phyloP scores from a whole-genome alignment of 257 asterid species.

The Galeopsis tetrahit region DNA sequence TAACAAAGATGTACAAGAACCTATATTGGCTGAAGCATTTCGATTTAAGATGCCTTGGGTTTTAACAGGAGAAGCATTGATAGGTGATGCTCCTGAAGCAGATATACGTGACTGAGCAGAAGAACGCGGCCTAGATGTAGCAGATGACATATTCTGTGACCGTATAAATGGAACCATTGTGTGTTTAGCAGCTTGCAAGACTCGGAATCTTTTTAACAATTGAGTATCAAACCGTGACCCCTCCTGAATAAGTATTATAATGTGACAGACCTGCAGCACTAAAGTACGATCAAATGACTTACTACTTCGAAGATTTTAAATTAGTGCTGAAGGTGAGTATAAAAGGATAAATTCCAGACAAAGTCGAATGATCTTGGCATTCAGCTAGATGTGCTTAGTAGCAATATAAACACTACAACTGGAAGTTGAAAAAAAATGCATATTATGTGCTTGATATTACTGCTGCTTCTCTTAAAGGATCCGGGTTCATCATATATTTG shows the following conservation, averaged over 20 bases:
- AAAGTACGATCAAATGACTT: constrained; percentile 57
- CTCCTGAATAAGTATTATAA: constrained; percentile 75
- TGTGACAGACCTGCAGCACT: constrained; percentile 96
- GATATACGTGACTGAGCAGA: constrained; percentile 57
- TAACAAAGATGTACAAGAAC: constrained; percentile 74
- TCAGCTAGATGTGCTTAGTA: constrained; percentile 15
- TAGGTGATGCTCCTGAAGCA: constrained; percentile 51
- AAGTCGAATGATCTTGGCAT: constrained; percentile 13
- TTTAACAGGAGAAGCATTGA: constrained; percentile 72
- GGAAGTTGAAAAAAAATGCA: constrained; percentile 9
- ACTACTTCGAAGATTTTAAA: constrained; percentile 32
- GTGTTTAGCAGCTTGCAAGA: constrained; percentile 87
- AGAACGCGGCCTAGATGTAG: constrained; percentile 50
- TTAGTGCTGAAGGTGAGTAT: constrained; percentile 10
- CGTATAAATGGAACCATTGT: constrained; percentile 62
- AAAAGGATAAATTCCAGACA: constrained; percentile 8
- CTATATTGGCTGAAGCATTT: constrained; percentile 63
- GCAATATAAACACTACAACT: constrained; percentile 15
- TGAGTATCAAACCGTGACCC: constrained; percentile 86
- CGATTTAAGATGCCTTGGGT: constrained; percentile 67
- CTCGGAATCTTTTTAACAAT: constrained; percentile 67
- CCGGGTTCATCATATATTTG: background rate
- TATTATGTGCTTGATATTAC: constrained; percentile 3
- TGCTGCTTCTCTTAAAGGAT: constrained; percentile 4
- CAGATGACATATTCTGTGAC: constrained; percentile 53